Percentiles rank a stretch among this genome's conserved stretches.
Evolutionary conservation across 371 early-diverging fungal species (phyloP).

Genomic region (Circinella umbellata): DNA sequence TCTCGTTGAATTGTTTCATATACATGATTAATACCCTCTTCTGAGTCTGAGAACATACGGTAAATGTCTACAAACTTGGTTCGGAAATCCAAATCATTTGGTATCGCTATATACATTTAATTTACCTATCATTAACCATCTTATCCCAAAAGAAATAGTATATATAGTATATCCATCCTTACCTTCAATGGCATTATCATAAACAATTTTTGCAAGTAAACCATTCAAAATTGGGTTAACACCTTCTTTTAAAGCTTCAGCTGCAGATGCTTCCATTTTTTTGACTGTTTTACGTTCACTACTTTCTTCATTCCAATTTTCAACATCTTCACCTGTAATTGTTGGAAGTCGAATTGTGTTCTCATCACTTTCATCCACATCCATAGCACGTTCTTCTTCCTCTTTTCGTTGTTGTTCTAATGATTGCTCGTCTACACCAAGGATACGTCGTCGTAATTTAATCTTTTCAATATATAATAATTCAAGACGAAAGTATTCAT

Average conservation of each 20-base stretch:
- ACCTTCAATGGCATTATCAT: slow-evolving; percentile 83
- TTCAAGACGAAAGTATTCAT: slow-evolving; percentile 93
- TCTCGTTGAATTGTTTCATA: slow-evolving; percentile 66
- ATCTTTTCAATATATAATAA: slow-evolving; percentile 88
- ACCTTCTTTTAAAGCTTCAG: slow-evolving; percentile 52
- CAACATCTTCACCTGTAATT: slow-evolving; percentile 64
- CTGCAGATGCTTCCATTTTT: slow-evolving; percentile 53
- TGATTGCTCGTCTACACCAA: slow-evolving; percentile 63
- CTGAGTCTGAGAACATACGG: slow-evolving; percentile 62
- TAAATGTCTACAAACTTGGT: slow-evolving; percentile 74
- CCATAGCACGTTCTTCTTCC: slow-evolving; percentile 35
- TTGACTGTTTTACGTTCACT: slow-evolving; percentile 39
- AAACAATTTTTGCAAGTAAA: slow-evolving; percentile 81
- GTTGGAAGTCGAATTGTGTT: slow-evolving; percentile 62
- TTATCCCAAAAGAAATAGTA: too few relatives aligned
- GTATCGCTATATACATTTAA: slow-evolving; percentile 52
- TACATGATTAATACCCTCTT: slow-evolving; percentile 54
- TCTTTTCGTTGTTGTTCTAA: slow-evolving; percentile 31
- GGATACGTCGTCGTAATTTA: slow-evolving; percentile 76
- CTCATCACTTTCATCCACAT: slow-evolving; percentile 42
- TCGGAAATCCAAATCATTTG: slow-evolving; percentile 77
- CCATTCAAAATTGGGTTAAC: slow-evolving; percentile 79
- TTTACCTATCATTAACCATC: too few relatives aligned
- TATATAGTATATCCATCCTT: background rate
- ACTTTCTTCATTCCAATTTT: slow-evolving; percentile 38